Evolutionary conservation across 163 green algal genomes (phyloP).

Genomic region (Botryococcus braunii): DNA sequence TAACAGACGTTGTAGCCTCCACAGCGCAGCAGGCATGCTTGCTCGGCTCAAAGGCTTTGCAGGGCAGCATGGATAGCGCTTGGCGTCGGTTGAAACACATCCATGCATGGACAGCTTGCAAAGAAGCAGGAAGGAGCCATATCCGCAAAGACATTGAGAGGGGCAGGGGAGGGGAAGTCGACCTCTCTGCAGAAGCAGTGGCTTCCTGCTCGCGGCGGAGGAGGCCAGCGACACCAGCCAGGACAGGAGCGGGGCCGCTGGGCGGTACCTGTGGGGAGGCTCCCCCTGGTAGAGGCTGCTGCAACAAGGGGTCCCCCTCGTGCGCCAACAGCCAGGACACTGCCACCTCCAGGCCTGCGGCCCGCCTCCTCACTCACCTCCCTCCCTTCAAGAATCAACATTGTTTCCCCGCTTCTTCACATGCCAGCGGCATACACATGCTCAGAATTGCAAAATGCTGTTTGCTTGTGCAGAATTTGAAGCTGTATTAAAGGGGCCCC

Average conservation of each 20-base stretch:
- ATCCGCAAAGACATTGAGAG: background rate
- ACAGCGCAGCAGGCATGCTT: background rate
- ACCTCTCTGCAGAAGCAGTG: conserved; percentile 34
- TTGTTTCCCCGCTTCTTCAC: background rate
- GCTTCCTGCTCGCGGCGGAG: conserved; percentile 55
- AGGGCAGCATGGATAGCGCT: background rate
- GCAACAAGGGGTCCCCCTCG: background rate
- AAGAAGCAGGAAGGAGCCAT: background rate
- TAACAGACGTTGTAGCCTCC: background rate
- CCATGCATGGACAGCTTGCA: background rate
- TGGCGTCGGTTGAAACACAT: background rate
- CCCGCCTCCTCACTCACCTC: conserved; percentile 33
- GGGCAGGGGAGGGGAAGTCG: background rate
- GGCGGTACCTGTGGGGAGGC: background rate
- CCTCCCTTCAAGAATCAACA: background rate
- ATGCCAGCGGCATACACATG: background rate
- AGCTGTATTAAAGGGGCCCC: background rate
- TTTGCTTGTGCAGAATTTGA: background rate
- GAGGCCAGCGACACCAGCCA: conserved; percentile 47
- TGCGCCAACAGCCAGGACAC: conserved; percentile 8
- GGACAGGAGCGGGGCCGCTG: background rate
- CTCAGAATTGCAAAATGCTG: background rate
- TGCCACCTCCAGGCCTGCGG: background rate
- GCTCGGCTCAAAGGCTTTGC: background rate
- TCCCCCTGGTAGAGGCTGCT: conserved; percentile 3